phyloP scores from a whole-genome alignment of 148 eudicot species.

The Spergularia bocconei region DNA sequence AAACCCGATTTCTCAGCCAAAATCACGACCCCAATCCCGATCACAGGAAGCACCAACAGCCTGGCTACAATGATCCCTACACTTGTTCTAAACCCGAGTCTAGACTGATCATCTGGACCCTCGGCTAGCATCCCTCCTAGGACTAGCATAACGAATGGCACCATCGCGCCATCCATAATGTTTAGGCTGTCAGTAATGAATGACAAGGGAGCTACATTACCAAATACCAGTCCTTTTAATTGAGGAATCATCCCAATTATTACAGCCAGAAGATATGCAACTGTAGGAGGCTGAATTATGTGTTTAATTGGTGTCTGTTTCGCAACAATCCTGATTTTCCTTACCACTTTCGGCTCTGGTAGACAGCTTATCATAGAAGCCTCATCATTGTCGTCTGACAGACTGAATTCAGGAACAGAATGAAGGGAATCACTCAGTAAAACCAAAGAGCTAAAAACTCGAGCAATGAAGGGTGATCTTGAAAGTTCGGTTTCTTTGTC shows the following conservation, averaged over 20 bases:
- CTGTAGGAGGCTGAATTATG: constrained; percentile 73
- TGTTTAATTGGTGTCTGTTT: constrained; percentile 65
- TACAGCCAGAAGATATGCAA: constrained; percentile 70
- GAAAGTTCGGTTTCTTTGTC: constrained; percentile 74
- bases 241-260: constrained; percentile 68
- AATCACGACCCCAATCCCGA: constrained; percentile 62
- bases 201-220: constrained; percentile 51
- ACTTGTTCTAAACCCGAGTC: constrained; percentile 62
- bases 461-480: constrained; percentile 72
- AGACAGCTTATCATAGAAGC: constrained; percentile 51
- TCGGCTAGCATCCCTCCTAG: constrained; percentile 91
- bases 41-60: constrained; percentile 67
- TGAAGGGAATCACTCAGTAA: constrained; percentile 37
- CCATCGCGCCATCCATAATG: constrained; percentile 77
- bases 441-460: constrained; percentile 43
- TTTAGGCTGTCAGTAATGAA: constrained; percentile 63
- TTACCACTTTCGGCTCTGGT: constrained; percentile 67
- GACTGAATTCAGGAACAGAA: constrained; percentile 43
- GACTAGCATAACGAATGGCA: constrained; percentile 76
- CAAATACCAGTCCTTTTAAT: constrained; percentile 52
- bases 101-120: constrained; percentile 65
- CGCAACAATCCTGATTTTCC: constrained; percentile 67
- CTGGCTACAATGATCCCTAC: constrained; percentile 61
- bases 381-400: constrained; percentile 39
- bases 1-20: constrained; percentile 48